Evolutionary conservation across 257 asterid genomes (phyloP), one percentile per base, ranked within the genome.

Genomic region (Nicotiana obtusifolia): DNA sequence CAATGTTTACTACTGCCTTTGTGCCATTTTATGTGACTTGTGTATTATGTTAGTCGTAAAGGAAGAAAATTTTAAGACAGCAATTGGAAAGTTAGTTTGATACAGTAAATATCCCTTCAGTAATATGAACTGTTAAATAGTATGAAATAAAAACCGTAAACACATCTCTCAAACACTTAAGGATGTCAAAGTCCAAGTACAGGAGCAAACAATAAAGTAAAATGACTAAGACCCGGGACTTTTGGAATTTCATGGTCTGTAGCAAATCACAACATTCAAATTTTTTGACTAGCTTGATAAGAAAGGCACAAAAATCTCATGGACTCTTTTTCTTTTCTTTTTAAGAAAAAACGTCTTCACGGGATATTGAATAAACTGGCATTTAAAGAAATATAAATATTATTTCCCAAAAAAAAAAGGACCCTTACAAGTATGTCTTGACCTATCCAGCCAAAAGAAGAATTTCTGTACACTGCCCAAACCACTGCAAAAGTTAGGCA

Each of bases 361-460:
- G 0, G n/a, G 33, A 37, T 69, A 28, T 31, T 14, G 30, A 44
- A 15, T 62, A 47, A 64, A 9, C 60, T 24, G 64, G 10, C 22
- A 64, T 47, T 64, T 80, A 3, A 64, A 80, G n/a, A 24, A 37
- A 61, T 57, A 81, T 20, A 53, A n/a, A n/a, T 4, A 52, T 33
- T 33, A 52, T 47, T 69, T 13, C 15, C 33, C 22, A 17, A 77
- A 17, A 65, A 64, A 26, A 49, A 60, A 13, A 10, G 64, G 24
- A 61, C 35, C 85, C 81, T 47, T 87, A 95, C 99, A 79, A 95
- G 98, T 82, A 95, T 86, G 86, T 95, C 98, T 89, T 92, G 99
- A 81, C 98, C 99, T 60, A 95, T 91, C 99, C 99, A 95, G 78
- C 95, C 97, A 88, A 93, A 90, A 79, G 97, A 87, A 66, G 28